Base-by-base conservation (phyloP, 768 basidiomycete species). In the Boletus speciosus region DNA sequence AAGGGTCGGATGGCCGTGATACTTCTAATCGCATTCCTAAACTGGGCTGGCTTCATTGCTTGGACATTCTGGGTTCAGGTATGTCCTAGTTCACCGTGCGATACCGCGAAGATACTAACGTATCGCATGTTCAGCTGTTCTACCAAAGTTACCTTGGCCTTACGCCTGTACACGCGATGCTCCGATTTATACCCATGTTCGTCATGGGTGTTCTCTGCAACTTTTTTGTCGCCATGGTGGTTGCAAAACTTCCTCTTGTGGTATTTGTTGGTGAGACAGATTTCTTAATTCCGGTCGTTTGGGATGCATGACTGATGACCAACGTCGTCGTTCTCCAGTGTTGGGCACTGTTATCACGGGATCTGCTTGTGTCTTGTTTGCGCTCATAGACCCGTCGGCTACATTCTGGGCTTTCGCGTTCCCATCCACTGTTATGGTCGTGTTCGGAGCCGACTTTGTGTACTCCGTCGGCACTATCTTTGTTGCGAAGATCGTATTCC, bases 351-450 rank as follows among this genome's bases (percentile, higher is more conserved):
- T 79, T 6, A 65, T 84, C 34, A 90, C 90, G 0, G 75, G 76
- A 5, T 47, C 68, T 8, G 85, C 86, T 0, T 78, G 77, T 55
- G 68, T 90, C 9, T 71, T 90, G 4, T 88, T 90, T 61, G 89
- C 89, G 2, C 58, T 87, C 2, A 86, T 90, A 57, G 58, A 80
- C 25, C 79, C 85, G 0, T 56, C 67, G 0, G 73, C 73, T 7
- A 69, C 82, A 1, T 92, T 84, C 60, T 92, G 90, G 90, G 86
- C 85, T 1, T 86, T 77, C 54, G 83, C 81, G 6, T 92, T 92
- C 68, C 86, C 88, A 0, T 79, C 84, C 1, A 78, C 86, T 0
- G 69, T 81, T 38, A 53, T 86, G 42, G 71, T 80, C 21, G 89
- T 90, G 14, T 77, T 89, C 44, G 90, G 90, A 19, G 88, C 83